Base-by-base conservation (phyloP, 805 yeast species). In the Wickerhamiella australiensis region DNA sequence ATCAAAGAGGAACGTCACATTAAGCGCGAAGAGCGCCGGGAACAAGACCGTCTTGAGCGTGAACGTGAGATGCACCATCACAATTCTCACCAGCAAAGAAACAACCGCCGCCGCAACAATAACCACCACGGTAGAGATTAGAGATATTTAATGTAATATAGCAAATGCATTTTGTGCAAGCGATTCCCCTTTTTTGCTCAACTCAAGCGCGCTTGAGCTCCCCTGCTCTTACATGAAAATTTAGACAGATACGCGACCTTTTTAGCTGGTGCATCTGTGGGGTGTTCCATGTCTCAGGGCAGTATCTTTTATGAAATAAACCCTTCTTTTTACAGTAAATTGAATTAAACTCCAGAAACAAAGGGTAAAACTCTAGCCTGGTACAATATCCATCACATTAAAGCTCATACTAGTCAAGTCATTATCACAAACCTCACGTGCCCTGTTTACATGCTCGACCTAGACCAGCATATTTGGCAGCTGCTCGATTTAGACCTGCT, bases 401-500 rank as follows among this genome's bases (percentile, higher is more conserved):
- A 9, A 25, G 27, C 9, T 3, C 5, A 29, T n/a, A 11, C 6
- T n/a, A 5, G n/a, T 29, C 13, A 11, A 29, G 33, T n/a, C 13
- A n/a, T 33, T 33, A 20, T 33, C 38, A 33, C 38, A 33, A 11
- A 27, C 13, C 47, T 20, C 38, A 29, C 40, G 18, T 13, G 36
- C 22, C 12, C 37, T 23, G 36, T 23, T 23, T 25, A 15, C 47
- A 48, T 47, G 47, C 22, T 29, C 20, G 47, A 48, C 51, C 47
- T 27, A 15, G 45, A 50, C n/a, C 41, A 31, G 35, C 50, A 42
- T 38, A 71, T 82, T n/a, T 67, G 84, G 62, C 82, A 85, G 58
- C 75, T 82, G 11, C 64, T 86, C 36, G 94, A 85, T 57, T 75
- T 76, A 52, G 86, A 79, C 59, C 72, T 83, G 53, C 67, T 75